Evolutionary conservation across 1,284 basidiomycete genomes (phyloP).

Genomic region (Moesziomyces antarcticus): DNA sequence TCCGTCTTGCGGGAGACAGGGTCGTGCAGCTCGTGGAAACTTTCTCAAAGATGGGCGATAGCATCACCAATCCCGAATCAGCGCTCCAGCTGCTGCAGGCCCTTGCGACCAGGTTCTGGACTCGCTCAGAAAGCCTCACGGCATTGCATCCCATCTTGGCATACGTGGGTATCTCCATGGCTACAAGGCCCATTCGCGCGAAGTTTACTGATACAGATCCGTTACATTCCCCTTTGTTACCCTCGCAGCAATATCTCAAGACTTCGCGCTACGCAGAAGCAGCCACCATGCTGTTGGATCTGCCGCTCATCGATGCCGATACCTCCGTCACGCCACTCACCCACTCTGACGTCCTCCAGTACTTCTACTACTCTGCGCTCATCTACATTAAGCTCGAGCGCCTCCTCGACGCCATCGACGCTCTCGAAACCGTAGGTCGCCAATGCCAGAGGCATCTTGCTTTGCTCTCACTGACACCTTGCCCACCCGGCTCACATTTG

Average conservation of each 20-base stretch:
- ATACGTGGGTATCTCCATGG: conserved; percentile 25
- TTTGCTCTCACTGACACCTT: not conserved
- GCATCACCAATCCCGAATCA: conserved; percentile 24
- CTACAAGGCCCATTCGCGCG: not conserved
- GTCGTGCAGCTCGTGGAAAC: conserved; percentile 26
- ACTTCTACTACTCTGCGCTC: conserved; percentile 58
- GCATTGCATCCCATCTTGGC: conserved; percentile 49
- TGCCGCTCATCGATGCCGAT: conserved; percentile 43
- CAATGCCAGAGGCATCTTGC: conserved; percentile 2
- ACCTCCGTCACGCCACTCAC: conserved; percentile 28
- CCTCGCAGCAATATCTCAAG: conserved; percentile 36
- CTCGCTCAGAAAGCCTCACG: conserved; percentile 34
- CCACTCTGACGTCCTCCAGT: conserved; percentile 55
- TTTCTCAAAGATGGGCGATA: conserved; percentile 17
- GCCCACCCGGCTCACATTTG: not conserved
- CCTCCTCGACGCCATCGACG: conserved; percentile 46
- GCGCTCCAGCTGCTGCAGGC: conserved; percentile 24
- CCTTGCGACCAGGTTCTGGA: conserved; percentile 26
- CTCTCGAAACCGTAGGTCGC: conserved; percentile 46
- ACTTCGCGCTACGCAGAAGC: conserved; percentile 45
- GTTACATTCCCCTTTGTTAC: not conserved
- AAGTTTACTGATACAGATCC: not conserved
- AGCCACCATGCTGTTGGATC: conserved; percentile 41
- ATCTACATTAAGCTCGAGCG: conserved; percentile 46
- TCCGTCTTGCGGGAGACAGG: conserved; percentile 30